Percentiles rank a stretch among this genome's conserved stretches.
These are phyloP conservation scores for Solanum pinnatisectum DNA, from an alignment of 257 asterid species.

Conservation along the genomic window DNA sequence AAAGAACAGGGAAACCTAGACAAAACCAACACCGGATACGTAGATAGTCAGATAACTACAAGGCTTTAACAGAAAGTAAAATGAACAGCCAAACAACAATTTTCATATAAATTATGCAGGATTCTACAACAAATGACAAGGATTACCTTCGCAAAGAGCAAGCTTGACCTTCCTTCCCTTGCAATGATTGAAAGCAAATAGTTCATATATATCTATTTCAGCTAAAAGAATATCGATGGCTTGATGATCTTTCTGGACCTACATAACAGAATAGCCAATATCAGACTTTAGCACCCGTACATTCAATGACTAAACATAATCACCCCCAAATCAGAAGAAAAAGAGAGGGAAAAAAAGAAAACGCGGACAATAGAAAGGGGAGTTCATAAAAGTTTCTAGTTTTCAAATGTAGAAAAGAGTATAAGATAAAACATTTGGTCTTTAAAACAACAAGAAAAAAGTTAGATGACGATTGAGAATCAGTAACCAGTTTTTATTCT, in stretches of 20 bases:
- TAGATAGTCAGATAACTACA: background rate
- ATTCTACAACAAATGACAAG: conserved; percentile 1
- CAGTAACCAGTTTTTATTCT: background rate
- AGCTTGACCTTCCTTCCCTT: conserved; percentile 94
- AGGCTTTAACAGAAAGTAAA: background rate
- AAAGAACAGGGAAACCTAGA: background rate
- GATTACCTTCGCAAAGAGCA: conserved; percentile 90
- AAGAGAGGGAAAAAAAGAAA: background rate
- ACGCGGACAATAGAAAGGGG: background rate
- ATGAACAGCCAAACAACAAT: background rate
- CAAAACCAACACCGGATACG: background rate
- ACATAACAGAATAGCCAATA: background rate
- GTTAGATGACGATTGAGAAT: background rate
- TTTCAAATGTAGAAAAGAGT: background rate
- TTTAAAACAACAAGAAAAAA: background rate
- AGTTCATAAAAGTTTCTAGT: background rate
- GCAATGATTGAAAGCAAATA: conserved; percentile 91
- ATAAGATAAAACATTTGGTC: background rate
- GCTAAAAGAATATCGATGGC: conserved; percentile 93
- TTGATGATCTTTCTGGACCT: conserved; percentile 75
- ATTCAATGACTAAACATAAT: background rate
- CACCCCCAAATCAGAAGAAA: background rate
- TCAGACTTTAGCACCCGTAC: background rate
- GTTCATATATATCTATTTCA: conserved; percentile 96
- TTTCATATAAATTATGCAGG: background rate